Evolutionary conservation across 2,329 filamentous ascomycete genomes (phyloP), one percentile per base, ranked within the genome.

Genomic region (Tolypocladium album): DNA sequence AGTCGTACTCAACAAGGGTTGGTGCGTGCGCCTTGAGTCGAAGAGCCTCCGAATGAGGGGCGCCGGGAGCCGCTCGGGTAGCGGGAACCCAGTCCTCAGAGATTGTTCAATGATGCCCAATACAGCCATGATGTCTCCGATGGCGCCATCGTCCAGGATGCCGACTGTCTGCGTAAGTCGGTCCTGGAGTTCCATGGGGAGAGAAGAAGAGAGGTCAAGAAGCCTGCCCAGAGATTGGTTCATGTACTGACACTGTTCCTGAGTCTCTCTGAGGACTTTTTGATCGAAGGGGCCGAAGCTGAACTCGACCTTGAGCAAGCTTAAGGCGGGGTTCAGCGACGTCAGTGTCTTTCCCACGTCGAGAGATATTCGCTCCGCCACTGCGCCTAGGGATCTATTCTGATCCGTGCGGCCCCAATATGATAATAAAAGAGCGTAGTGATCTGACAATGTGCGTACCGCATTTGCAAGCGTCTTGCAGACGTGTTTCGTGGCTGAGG

Each of bases 51-150:
- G 70, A 1, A 79, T 64, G 27, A 82, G 63, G 2, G 79, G 80
- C 1, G 76, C 74, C 0, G 79, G 79, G 0, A 82, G 63, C 3
- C 78, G 69, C 58, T 79, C 76, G 0, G 79, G 79, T 0, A 80
- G 64, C 0, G 80, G 72, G n/a, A 75, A 73, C 0, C 77, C 79
- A 0, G 77, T 80, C 24, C 76, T 73, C 17, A 82, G 65, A 2
- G 77, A 69, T 57, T 80, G 78, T 56, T 80, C 77, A 8, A 79
- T 66, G 3, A 81, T 72, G 1, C 69, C 70, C 0, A 82, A 64
- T 2, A 81, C 77, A 1, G 77, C 77, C 79, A 82, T 82, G 57
- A 79, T 63, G 36, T 81, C 79, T 4, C 76, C 78, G 12, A 82
- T 75, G n/a, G 69, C 70, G 1, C 70, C 67, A 20, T 79, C 74